These are phyloP conservation scores for Apiospora malaysiana DNA, from an alignment of 2,329 filamentous ascomycete genomes.

Conservation along the genomic window DNA sequence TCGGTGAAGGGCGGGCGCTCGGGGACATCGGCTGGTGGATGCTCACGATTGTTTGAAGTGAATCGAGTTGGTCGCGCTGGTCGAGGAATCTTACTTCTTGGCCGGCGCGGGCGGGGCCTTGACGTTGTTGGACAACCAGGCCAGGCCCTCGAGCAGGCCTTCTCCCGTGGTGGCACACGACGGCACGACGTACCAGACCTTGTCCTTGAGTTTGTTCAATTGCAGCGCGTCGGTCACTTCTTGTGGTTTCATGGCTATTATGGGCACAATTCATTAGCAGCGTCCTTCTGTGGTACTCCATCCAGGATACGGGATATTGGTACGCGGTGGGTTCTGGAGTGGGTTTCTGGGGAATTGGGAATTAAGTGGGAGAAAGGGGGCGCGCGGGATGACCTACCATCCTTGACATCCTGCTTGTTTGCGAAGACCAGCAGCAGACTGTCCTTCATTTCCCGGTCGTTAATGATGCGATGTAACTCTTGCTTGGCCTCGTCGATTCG, in stretches of 20 bases:
- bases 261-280: conserved; percentile 17
- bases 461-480: conserved; percentile 96
- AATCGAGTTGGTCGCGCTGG: background rate
- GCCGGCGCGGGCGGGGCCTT: conserved; percentile 58
- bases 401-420: conserved; percentile 96
- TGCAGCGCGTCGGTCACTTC: conserved; percentile 81
- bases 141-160: conserved; percentile 80
- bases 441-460: conserved; percentile 97
- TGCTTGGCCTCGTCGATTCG: conserved; percentile 92
- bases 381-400: conserved; percentile 59
- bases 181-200: conserved; percentile 84
- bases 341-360: background rate
- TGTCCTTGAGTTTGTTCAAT: conserved; percentile 79
- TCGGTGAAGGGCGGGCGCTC: background rate
- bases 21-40: background rate
- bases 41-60: background rate
- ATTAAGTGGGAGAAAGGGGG: background rate
- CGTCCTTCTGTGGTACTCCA: conserved; percentile 24
- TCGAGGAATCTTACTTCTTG: conserved; percentile 54
- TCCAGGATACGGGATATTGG: background rate
- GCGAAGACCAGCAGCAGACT: conserved; percentile 93
- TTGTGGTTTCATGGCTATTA: conserved; percentile 76
- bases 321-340: background rate
- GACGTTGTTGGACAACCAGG: conserved; percentile 85
- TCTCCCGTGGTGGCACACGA: conserved; percentile 83